Base-by-base conservation (phyloP, 371 early-diverging fungal species). In the Parasitella parasitica region DNA sequence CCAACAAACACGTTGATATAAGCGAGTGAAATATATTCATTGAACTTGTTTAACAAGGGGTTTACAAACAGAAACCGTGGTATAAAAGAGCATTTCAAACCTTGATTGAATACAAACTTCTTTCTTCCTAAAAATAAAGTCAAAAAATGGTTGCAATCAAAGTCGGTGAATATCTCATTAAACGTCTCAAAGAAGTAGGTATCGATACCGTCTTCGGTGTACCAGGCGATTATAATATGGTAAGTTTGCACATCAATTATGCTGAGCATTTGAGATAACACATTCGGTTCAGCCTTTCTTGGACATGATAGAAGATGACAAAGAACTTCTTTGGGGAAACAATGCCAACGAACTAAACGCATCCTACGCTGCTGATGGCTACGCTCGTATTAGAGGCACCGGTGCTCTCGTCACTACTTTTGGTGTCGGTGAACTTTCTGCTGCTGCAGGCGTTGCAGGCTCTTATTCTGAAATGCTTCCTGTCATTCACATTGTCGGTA, bases 341-440 rank as follows among this genome's bases (percentile, higher is more conserved):
- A 65, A 71, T 59, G 68, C 71, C 13, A 80, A 80, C 26, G 80
- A 81, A 58, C 50, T 81, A 30, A 81, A 83, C 15, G 74, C 76
- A 16, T 67, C 78, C 11, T 80, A 80, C 66, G 77, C 84, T 11
- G 81, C 82, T 22, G 84, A 83, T 65, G 82, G 84, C 11, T 84
- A 84, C 67, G 80, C 84, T 24, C 72, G 72, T 53, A 56, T 70
- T 11, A 39, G 59, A 16, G 70, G 76, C 30, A 63, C 62, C 13
- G 76, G 72, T 46, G 80, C 77, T 32, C 39, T 84, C 9, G 67
- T 79, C 18, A 84, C 84, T 6, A 84, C 84, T 15, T 84, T 84
- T 58, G 84, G 84, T 30, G 84, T 84, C 0, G 84, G 84, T 34
- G 84, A 84, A 61, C 60, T 84, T 12, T 75, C 73, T 37, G 80